Conservation (phyloP, 371 early-diverging fungal species). For the Lichtheimia ornata region DNA sequence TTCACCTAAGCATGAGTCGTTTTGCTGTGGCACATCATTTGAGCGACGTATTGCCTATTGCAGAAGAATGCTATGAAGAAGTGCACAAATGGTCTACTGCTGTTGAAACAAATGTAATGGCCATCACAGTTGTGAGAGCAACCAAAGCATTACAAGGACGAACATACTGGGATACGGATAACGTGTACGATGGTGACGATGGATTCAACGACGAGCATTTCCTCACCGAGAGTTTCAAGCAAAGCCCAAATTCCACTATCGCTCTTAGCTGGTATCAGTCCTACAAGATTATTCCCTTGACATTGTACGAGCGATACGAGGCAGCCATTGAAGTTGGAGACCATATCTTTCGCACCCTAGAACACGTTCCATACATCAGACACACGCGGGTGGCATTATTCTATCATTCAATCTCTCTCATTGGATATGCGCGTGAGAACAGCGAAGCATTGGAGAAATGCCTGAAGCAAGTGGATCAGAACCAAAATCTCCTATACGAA, state of each 20-base stretch:
- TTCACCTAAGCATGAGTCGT: slow-evolving; percentile 26
- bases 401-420: slow-evolving; percentile 36
- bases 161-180: slow-evolving; percentile 21
- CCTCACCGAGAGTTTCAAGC: slow-evolving; percentile 32
- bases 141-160: slow-evolving; percentile 44
- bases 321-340: slow-evolving; percentile 35
- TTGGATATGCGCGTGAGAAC: slow-evolving; percentile 23
- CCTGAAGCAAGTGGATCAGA: slow-evolving; percentile 21
- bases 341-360: slow-evolving; percentile 17
- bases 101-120: slow-evolving; percentile 26
- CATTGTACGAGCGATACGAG: slow-evolving; percentile 42
- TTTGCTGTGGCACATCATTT: slow-evolving; percentile 25
- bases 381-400: slow-evolving; percentile 35
- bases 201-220: slow-evolving; percentile 43
- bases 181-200: slow-evolving; percentile 47
- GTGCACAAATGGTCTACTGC: slow-evolving; percentile 39
- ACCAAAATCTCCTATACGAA: slow-evolving; percentile 24
- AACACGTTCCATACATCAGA: slow-evolving; percentile 35
- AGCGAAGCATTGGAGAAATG: slow-evolving; percentile 11
- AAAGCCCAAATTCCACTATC: slow-evolving; percentile 28
- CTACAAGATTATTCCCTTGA: slow-evolving; percentile 36
- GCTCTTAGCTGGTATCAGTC: slow-evolving; percentile 42
- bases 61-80: slow-evolving; percentile 38
- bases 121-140: slow-evolving; percentile 39
- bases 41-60: slow-evolving; percentile 24